Base-by-base conservation (phyloP, 441 rosid species). In the Erodium chrysanthum region DNA sequence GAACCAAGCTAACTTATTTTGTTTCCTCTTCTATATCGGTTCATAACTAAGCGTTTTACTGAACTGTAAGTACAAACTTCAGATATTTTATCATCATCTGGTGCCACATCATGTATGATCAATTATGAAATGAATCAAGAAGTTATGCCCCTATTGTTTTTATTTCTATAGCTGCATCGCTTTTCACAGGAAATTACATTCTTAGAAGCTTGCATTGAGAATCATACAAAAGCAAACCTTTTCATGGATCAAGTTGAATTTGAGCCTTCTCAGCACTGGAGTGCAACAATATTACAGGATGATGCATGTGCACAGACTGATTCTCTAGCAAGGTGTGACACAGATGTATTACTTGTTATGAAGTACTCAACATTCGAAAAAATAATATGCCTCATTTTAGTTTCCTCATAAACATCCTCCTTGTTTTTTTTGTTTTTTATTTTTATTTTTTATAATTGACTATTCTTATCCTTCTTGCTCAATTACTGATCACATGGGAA, bases 201-300 rank as follows among this genome's bases (percentile, higher is more conserved):
- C 76, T 76, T 94, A 74, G 99, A 94, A 80, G 97, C 96, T 27
- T 94, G 96, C 82, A 86, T 94, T 75, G 97, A 91, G 76, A 94
- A 92, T 79, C 97, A 89, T 76, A 90, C 97, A 69, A 94, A 94
- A 80, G 75, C 93, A 56, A 88, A 83, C 82, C 94, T 91, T 76
- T 89, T 86, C 64, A 87, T 94, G 97, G 97, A 92, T 77, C 97
- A 87, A 90, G 97, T 91, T 75, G 97, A 94, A 78, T 94, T 94
- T 79, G 99, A 94, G 81, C 96, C 99, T 60, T 81, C 97, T 67
- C 86, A 81, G 73, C 74, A 82, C 76, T 91, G 97, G 97, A 84
- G 65, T 79, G 96, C 93, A 25, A 78, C 80, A 69, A 71, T 84
- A 60, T 68, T 88, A 69, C 85, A 81, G 66, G 83, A 80, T 70